Evolutionary conservation across 2,329 filamentous ascomycete genomes (phyloP), one percentile per base, ranked within the genome.

Genomic region (Gnomoniopsis smithogilvyi): DNA sequence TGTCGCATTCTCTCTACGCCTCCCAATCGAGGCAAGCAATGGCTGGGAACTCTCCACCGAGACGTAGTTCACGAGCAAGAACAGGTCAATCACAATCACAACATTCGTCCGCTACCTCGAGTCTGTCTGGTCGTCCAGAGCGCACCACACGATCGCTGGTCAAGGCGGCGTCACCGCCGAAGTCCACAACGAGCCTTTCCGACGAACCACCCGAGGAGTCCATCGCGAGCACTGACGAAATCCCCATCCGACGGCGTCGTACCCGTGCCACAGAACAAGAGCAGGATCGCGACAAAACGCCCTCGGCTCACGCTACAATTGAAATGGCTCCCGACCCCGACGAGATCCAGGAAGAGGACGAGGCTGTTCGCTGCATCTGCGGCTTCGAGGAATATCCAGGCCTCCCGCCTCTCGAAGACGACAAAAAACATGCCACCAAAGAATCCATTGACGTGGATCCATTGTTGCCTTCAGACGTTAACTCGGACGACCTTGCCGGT

Each of bases 301-400:
- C 70, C 41, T 74, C 76, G 2, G 67, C 69, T 41, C 69, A 69
- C 26, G 80, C 82, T 60, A 69, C 72, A 36, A 70, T 75, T 63
- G 78, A 80, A 50, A 85, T 84, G 79, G 72, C 71, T 47, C 85
- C 88, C 72, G 89, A 88, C 64, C 83, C 81, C 61, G 86, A 86
- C 63, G 87, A 92, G 58, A 82, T 89, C 51, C 90, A 91, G 61
- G 60, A 62, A 33, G 90, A 90, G 69, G 92, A 97, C 72, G 93
- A 97, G 70, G 87, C 95, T 58, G 96, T 96, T 70, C 87, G 95
- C 66, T 99, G 95, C 77, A 88, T 99, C 64, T 99, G 95, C 76
- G 93, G 92, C 67, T 88, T 90, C 67, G 92, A 96, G 69, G 95
- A 99, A 59, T 98, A 98, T 75, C 95, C 95, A 22, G 95, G 95